phyloP scores from a whole-genome alignment of 1,284 basidiomycete genomes.

The Microbotryomycetes sp. region DNA sequence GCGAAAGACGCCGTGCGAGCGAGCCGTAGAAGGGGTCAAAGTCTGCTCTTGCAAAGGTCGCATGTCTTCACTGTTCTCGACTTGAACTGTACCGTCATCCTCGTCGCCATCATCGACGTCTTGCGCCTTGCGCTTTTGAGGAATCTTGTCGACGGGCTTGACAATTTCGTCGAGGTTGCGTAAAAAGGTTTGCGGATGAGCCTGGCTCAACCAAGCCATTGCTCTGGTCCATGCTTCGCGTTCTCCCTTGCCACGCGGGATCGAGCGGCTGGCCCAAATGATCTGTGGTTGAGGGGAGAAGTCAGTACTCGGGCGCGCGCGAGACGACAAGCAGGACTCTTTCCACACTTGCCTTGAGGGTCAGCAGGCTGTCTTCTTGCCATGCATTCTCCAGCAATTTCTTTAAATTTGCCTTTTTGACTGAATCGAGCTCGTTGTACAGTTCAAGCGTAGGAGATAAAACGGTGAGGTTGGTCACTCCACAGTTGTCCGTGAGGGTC shows the following conservation, averaged over 20 bases:
- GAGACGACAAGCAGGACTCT: no score
- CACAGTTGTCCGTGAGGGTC: slow-evolving; percentile 6
- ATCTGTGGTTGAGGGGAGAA: not conserved
- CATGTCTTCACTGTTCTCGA: not conserved
- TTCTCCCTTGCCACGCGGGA: slow-evolving; percentile 13
- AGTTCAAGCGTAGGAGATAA: slow-evolving; percentile 11
- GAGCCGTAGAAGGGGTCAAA: not conserved
- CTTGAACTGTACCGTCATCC: not conserved
- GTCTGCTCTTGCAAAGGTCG: not conserved
- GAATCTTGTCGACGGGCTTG: not conserved
- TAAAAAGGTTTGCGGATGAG: slow-evolving; percentile 13
- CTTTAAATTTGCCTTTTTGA: not conserved
- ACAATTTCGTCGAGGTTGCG: not conserved
- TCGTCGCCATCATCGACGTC: slow-evolving; percentile 20
- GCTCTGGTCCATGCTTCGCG: not conserved
- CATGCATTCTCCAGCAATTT: slow-evolving; percentile 3
- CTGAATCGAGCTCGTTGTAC: slow-evolving; percentile 10
- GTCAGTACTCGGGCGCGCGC: no score
- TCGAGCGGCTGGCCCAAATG: slow-evolving; percentile 3
- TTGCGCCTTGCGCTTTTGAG: slow-evolving; percentile 1
- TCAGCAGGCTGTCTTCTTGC: slow-evolving; percentile 2
- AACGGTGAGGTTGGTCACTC: slow-evolving; percentile 5
- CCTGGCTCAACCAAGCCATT: not conserved
- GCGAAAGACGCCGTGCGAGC: not conserved
- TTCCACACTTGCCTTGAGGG: slow-evolving; percentile 6